A percentile compares a stretch with the other conserved stretches of the same genome.
Evolutionary conservation across 306 rosid species (phyloP).

Genomic region (Lathyrus tuberosus): DNA sequence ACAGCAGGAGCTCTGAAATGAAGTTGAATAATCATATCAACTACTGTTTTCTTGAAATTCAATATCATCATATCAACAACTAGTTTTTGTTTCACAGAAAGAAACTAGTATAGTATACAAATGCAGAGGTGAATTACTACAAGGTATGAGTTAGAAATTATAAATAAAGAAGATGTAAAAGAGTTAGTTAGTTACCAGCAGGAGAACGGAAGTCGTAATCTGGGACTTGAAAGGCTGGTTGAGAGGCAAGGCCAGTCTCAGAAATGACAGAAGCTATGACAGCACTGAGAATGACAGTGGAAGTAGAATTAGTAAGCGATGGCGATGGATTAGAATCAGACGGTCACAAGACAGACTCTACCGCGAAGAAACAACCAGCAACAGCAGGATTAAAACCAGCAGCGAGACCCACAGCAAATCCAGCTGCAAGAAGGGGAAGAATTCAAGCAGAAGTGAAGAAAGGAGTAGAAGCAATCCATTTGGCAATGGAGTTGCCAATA

Average conservation of each 20-base stretch:
- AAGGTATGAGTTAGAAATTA: no score
- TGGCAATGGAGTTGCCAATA: constrained; percentile 84
- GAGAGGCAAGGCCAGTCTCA: constrained; percentile 80
- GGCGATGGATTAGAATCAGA: constrained; percentile 63
- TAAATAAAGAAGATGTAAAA: no score
- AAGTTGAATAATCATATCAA: constrained; percentile 43
- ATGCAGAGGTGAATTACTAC: background rate
- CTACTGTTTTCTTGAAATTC: constrained; percentile 12
- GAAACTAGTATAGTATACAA: background rate
- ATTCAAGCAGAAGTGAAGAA: constrained; percentile 49
- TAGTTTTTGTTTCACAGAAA: no score
- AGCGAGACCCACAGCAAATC: constrained; percentile 95
- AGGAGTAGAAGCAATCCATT: constrained; percentile 53
- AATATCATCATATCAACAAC: constrained; percentile 27
- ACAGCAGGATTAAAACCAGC: constrained; percentile 97
- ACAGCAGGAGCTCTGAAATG: constrained; percentile 93
- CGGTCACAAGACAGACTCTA: constrained; percentile 91
- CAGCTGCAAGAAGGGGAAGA: constrained; percentile 79
- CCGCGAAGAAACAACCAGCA: constrained; percentile 91
- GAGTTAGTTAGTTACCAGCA: constrained; percentile 55
- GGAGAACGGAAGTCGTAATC: constrained; percentile 87
- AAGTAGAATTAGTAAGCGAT: constrained; percentile 79
- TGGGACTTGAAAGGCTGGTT: constrained; percentile 89
- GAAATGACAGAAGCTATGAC: constrained; percentile 88
- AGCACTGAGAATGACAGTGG: constrained; percentile 92